Percentiles rank a stretch among this genome's conserved stretches.
These are phyloP conservation scores for Acanthamoeba quina DNA, from an alignment of 208 protist genomes.

Conservation along the genomic window DNA sequence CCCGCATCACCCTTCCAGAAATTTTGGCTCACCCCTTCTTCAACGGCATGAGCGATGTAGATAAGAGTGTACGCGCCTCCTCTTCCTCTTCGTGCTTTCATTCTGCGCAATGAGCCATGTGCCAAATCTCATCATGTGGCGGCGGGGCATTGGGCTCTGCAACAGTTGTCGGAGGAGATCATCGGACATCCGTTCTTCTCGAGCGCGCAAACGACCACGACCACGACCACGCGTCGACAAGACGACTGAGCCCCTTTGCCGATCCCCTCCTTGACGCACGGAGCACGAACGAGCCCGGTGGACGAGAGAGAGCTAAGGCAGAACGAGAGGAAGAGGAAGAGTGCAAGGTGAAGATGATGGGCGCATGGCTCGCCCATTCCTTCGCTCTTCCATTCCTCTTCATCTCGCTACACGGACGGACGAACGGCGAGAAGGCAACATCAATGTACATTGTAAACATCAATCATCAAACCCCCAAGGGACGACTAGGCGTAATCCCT, in stretches of 20 bases:
- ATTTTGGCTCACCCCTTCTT: conserved; percentile 50
- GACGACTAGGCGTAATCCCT: too few species aligned
- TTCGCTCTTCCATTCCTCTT: neutral
- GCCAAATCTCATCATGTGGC: neutral
- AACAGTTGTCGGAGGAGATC: conserved; percentile 12
- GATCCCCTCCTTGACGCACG: neutral
- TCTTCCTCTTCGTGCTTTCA: too few species aligned
- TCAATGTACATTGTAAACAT: neutral
- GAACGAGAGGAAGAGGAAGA: neutral
- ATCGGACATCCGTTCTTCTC: neutral
- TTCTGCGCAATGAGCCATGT: neutral
- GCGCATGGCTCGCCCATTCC: neutral
- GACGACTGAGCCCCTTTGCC: neutral
- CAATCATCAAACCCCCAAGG: too few species aligned
- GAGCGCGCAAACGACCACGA: neutral
- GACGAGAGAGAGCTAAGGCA: neutral
- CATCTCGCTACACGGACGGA: neutral
- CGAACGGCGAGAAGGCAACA: neutral
- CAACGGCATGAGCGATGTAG: conserved; percentile 12
- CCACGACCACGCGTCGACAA: neutral
- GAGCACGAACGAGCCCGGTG: neutral
- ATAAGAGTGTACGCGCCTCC: neutral
- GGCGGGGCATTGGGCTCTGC: neutral
- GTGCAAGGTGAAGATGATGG: too few species aligned
- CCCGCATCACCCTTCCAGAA: conserved; percentile 25